phyloP scores from a whole-genome alignment of 2,329 filamentous ascomycete genomes.

The Thielaviopsis punctulata region DNA sequence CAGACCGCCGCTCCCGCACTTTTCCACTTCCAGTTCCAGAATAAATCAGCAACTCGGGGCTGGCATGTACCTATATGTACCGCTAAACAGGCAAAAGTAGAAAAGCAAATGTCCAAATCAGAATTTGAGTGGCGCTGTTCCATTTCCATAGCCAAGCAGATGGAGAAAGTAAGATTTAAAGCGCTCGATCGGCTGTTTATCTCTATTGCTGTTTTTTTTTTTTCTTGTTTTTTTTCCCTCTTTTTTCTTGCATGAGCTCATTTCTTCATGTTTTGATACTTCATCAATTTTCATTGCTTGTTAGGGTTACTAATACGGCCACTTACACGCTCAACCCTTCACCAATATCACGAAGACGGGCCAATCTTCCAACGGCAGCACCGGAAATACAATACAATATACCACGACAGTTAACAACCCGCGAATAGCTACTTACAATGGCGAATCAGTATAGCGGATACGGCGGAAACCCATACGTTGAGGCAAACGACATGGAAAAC shows the following conservation, averaged over 20 bases:
- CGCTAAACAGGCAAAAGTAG: background rate
- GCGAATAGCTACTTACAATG: background rate
- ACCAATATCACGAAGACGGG: background rate
- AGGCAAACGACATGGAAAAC: slow-evolving; percentile 29
- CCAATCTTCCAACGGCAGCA: background rate
- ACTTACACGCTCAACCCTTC: background rate
- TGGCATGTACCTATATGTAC: background rate
- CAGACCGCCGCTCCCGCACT: slow-evolving; percentile 31
- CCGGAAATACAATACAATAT: background rate
- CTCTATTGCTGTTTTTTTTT: background rate
- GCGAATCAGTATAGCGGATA: slow-evolving; percentile 37
- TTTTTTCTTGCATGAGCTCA: background rate
- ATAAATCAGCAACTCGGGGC: background rate
- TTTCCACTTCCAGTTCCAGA: background rate
- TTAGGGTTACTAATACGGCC: background rate
- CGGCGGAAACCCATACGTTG: slow-evolving; percentile 47
- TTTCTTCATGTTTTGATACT: background rate
- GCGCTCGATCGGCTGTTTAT: background rate
- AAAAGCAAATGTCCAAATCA: background rate
- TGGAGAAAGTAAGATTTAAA: background rate
- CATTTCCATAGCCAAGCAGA: too few species aligned
- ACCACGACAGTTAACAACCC: background rate
- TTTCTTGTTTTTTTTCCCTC: background rate
- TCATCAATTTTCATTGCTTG: background rate
- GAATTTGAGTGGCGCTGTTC: background rate